Evolutionary conservation across 108 stramenopile genomes (phyloP).

Genomic region (Aureococcus anophagefferens): DNA sequence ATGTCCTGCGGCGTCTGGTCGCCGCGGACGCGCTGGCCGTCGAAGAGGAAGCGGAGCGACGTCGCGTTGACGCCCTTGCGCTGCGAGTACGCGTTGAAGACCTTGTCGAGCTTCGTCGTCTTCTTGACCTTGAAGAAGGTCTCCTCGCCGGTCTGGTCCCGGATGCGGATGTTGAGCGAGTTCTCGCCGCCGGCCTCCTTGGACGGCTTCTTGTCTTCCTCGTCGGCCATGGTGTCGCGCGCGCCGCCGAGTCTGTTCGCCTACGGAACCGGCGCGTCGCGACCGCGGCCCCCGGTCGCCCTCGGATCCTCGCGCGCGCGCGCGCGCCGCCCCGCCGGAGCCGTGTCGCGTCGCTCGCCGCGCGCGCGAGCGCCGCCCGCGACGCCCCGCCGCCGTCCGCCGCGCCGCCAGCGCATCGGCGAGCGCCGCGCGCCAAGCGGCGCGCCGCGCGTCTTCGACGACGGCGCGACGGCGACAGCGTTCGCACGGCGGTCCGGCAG

Average conservation of each 20-base stretch:
- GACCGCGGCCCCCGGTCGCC: too few species aligned
- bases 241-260: background rate
- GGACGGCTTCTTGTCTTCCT: background rate
- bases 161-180: conserved; percentile 20
- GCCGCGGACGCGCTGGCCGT: conserved; percentile 28
- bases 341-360: too few species aligned
- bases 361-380: too few species aligned
- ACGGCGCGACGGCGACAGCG: too few species aligned
- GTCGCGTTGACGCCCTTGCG: conserved; percentile 31
- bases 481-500: too few species aligned
- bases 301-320: too few species aligned
- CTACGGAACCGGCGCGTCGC: too few species aligned
- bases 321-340: too few species aligned
- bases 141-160: conserved; percentile 35
- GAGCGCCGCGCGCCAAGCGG: too few species aligned
- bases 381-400: too few species aligned
- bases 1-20: conserved; percentile 24
- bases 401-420: too few species aligned
- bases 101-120: conserved; percentile 40
- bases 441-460: too few species aligned
- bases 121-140: conserved; percentile 46
- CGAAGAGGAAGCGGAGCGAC: conserved; percentile 38
- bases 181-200: conserved; percentile 8
- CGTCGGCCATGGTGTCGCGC: background rate
- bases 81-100: conserved; percentile 32